Evolutionary conservation across 305 asterid genomes (phyloP).

Genomic region (Fraxinus nigra): DNA sequence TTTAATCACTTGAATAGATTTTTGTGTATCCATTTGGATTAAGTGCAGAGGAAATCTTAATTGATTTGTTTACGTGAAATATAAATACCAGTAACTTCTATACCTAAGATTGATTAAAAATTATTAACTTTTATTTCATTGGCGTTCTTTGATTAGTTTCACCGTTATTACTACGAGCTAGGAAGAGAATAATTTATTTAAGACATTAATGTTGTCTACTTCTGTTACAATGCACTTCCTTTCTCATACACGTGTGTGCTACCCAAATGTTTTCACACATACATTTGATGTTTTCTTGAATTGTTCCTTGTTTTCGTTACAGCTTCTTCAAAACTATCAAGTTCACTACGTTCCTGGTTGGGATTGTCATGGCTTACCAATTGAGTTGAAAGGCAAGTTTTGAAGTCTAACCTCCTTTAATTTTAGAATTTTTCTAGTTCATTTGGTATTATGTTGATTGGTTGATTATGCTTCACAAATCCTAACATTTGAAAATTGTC

Average conservation of each 20-base stretch:
- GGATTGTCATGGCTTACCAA: slow-evolving; percentile 99
- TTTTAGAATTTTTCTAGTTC: slow-evolving; percentile 5
- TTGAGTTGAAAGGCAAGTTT: slow-evolving; percentile 91
- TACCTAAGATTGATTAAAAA: background rate
- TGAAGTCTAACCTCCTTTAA: background rate
- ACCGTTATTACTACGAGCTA: background rate
- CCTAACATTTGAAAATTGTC: background rate
- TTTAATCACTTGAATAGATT: background rate
- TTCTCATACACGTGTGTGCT: slow-evolving; percentile 1
- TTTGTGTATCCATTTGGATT: background rate
- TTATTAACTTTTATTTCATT: background rate
- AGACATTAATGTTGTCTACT: slow-evolving; percentile 11
- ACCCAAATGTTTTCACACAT: background rate
- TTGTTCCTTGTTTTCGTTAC: slow-evolving; percentile 27
- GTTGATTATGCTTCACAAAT: slow-evolving; percentile 16
- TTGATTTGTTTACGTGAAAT: background rate
- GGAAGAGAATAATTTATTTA: slow-evolving; percentile 7
- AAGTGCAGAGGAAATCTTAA: background rate
- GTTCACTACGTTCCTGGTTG: slow-evolving; percentile 93
- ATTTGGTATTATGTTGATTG: slow-evolving; percentile 12
- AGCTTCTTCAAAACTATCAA: slow-evolving; percentile 91
- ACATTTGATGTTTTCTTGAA: slow-evolving; percentile 1
- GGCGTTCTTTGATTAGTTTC: background rate
- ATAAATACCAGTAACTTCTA: background rate
- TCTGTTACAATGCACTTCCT: slow-evolving; percentile 3